Evolutionary conservation across 2,329 filamentous ascomycete species (phyloP).

Genomic region (Botryotinia convoluta): DNA sequence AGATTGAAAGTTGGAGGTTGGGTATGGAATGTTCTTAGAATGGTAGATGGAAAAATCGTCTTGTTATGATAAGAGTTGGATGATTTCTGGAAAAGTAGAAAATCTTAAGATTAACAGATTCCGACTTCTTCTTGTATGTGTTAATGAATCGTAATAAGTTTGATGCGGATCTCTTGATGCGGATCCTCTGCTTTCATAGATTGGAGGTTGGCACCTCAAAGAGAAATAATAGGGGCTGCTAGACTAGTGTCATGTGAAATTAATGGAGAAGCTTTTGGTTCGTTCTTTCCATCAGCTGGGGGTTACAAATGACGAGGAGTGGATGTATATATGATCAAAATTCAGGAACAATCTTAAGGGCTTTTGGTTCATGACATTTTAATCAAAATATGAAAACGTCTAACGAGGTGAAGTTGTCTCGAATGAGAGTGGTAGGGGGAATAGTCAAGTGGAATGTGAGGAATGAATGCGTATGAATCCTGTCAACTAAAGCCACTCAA

Average conservation of each 20-base stretch:
- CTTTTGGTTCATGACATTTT: neutral
- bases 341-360: neutral
- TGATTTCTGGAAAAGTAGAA: neutral
- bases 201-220: slow-evolving; percentile 4
- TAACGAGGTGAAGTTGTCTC: neutral
- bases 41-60: neutral
- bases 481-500: neutral
- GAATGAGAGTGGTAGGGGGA: neutral
- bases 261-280: slow-evolving; percentile 9
- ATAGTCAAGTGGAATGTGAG: neutral
- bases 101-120: neutral
- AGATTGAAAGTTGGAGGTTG: neutral
- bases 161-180: slow-evolving; percentile 14
- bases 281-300: neutral
- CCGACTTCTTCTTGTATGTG: slow-evolving; percentile 13
- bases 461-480: neutral
- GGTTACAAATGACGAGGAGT: slow-evolving; percentile 10
- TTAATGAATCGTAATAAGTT: slow-evolving; percentile 12
- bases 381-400: slow-evolving; percentile 4
- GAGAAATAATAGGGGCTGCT: slow-evolving; percentile 13
- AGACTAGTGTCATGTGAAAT: slow-evolving; percentile 15
- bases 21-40: neutral
- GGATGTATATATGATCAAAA: neutral
- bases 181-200: slow-evolving; percentile 13
- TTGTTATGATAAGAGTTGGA: neutral